These are phyloP conservation scores for Aspergillus pseudonomiae DNA, from an alignment of 2,329 filamentous ascomycete species.

Conservation along the genomic window DNA sequence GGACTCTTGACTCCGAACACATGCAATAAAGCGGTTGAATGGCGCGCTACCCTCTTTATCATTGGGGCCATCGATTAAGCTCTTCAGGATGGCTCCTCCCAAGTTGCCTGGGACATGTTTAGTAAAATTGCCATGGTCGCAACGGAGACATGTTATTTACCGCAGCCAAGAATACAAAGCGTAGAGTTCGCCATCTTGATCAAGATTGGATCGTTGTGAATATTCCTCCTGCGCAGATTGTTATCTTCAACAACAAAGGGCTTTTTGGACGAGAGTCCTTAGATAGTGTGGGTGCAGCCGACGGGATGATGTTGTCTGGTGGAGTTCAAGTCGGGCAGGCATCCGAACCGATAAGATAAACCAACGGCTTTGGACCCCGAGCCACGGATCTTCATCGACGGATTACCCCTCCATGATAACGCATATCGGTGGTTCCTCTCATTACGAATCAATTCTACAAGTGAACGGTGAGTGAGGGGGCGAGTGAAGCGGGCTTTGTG, in stretches of 20 bases:
- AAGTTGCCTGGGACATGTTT: conserved; percentile 39
- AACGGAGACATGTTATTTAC: conserved; percentile 5
- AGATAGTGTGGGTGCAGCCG: not conserved
- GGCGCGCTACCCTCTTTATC: conserved; percentile 11
- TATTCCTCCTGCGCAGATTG: no score
- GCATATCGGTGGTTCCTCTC: not conserved
- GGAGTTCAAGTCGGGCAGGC: not conserved
- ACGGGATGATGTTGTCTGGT: not conserved
- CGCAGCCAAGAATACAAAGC: conserved; percentile 25
- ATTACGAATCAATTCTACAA: not conserved
- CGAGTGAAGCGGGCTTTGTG: not conserved
- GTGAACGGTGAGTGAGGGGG: no score
- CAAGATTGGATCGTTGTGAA: not conserved
- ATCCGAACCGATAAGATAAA: not conserved
- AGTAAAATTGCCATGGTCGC: not conserved
- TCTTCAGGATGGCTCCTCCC: conserved; percentile 42
- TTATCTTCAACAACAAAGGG: not conserved
- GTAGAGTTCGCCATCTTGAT: not conserved
- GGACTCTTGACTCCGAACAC: conserved; percentile 45
- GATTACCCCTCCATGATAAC: not conserved
- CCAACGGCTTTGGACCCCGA: not conserved
- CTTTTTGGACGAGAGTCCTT: not conserved
- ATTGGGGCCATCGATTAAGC: conserved; percentile 29
- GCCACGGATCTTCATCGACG: not conserved
- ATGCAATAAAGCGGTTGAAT: conserved; percentile 45